These are phyloP conservation scores for Solanum etuberosum DNA, from an alignment of 257 asterid genomes.

Conservation along the genomic window DNA sequence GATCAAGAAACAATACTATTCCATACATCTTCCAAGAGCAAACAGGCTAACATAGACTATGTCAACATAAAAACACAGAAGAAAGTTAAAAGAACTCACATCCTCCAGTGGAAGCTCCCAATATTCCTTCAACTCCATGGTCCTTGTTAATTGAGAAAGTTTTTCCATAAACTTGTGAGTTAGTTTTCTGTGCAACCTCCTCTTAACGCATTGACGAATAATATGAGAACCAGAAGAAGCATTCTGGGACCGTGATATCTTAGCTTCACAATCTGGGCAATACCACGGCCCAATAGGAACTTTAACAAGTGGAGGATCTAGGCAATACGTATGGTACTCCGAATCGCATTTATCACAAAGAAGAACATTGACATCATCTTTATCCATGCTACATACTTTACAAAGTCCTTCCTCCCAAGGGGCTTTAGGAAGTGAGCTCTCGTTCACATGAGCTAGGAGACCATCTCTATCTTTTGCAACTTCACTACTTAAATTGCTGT, in stretches of 20 bases:
- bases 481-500: constrained; percentile 23
- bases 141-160: constrained; percentile 45
- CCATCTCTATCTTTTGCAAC: constrained; percentile 61
- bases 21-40: background rate
- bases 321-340: constrained; percentile 85
- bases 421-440: constrained; percentile 72
- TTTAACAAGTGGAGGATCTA: constrained; percentile 78
- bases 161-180: constrained; percentile 36
- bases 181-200: constrained; percentile 33
- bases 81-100: constrained; percentile 30
- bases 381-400: constrained; percentile 93
- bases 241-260: constrained; percentile 24
- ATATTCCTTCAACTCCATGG: constrained; percentile 66
- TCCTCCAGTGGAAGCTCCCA: constrained; percentile 76
- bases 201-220: constrained; percentile 25
- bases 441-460: constrained; percentile 34
- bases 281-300: constrained; percentile 93
- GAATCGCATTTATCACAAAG: constrained; percentile 89
- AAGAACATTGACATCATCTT: constrained; percentile 79
- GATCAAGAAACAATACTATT: background rate
- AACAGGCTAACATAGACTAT: background rate
- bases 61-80: constrained; percentile 1
- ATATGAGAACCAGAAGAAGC: constrained; percentile 18
- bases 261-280: constrained; percentile 83
- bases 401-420: constrained; percentile 99